Base-by-base conservation (phyloP, 768 basidiomycete genomes). In the Dendrothele bispora region DNA sequence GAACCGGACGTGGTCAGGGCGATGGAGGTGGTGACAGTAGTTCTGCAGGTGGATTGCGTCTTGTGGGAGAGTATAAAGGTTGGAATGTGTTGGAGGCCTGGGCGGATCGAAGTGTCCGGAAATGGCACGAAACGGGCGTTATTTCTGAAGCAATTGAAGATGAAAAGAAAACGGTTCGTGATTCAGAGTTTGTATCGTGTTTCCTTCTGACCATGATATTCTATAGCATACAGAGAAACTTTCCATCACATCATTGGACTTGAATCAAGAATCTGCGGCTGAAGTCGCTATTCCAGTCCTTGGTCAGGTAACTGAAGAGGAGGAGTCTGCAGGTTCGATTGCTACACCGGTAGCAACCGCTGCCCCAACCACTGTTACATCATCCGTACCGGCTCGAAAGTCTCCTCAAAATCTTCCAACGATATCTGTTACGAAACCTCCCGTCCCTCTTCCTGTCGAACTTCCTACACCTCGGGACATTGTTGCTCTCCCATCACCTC, bases 51-150 rank as follows among this genome's bases (percentile, higher is more conserved):
- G 88, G 86, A 3, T 61, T 97, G 57, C 79, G 87, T 35, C 68
- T 95, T 56, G 78, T 79, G 4, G 95, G 92, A 25, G 86, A 92
- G 60, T 97, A 97, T 61, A 79, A 80, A 63, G 93, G 95, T 5
- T 97, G 93, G 94, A 89, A 76, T 61, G 88, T 93, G 5, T 66
- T 97, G 49, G 94, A 98, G 64, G 95, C 93, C 12, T 90, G 88
- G 87, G 94, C 91, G 39, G 95, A 97, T 68, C 77, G 78, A 55
- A 93, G 92, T 67, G 74, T 93, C 39, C 79, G 86, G 61, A 82
- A 83, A 62, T 98, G 95, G 94, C 82, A 86, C 46, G 83, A 88
- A 55, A 75, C 82, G 21, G 93, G 93, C 2, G 64, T 92, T 27
- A 74, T 91, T 27, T 65, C 80, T 24, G 80, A 82, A 42, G 61